phyloP scores from a whole-genome alignment of 2,329 filamentous ascomycete genomes.

The Pseudogymnoascus destructans region DNA sequence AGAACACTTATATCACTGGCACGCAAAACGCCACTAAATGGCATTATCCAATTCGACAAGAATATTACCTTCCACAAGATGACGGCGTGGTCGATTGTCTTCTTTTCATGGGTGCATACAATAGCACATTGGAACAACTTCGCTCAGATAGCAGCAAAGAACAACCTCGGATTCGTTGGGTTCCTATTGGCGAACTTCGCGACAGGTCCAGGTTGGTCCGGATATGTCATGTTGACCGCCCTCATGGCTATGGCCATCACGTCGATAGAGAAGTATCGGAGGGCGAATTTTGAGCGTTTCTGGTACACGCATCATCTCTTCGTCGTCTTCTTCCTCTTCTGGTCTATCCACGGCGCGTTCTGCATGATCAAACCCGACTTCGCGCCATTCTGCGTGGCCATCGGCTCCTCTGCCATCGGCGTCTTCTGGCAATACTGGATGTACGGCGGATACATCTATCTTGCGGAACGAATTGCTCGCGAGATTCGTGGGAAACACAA shows the following conservation, averaged over 20 bases:
- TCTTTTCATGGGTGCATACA: conserved; percentile 78
- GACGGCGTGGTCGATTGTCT: conserved; percentile 77
- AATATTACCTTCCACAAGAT: conserved; percentile 81
- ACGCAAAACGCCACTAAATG: conserved; percentile 69
- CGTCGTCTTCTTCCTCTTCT: conserved; percentile 79
- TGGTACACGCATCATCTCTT: conserved; percentile 88
- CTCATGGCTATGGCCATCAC: conserved; percentile 69
- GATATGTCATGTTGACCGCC: conserved; percentile 69
- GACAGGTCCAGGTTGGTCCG: conserved; percentile 73
- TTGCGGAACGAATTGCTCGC: conserved; percentile 65
- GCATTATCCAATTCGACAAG: conserved; percentile 80
- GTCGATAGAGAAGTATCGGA: conserved; percentile 62
- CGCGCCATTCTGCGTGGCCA: conserved; percentile 61
- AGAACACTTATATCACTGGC: conserved; percentile 71
- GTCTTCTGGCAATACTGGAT: conserved; percentile 89
- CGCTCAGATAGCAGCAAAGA: conserved; percentile 59
- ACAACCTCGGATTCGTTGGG: conserved; percentile 65
- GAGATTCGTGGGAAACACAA: conserved; percentile 70
- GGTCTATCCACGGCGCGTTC: conserved; percentile 79
- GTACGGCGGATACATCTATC: conserved; percentile 68
- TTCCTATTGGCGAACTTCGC: conserved; percentile 66
- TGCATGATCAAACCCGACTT: conserved; percentile 83
- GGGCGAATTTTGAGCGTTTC: conserved; percentile 77
- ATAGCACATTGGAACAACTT: conserved; percentile 83
- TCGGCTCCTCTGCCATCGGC: conserved; percentile 52